Evolutionary conservation across 768 basidiomycete genomes (phyloP).

Genomic region (Sarcodon aspratus): DNA sequence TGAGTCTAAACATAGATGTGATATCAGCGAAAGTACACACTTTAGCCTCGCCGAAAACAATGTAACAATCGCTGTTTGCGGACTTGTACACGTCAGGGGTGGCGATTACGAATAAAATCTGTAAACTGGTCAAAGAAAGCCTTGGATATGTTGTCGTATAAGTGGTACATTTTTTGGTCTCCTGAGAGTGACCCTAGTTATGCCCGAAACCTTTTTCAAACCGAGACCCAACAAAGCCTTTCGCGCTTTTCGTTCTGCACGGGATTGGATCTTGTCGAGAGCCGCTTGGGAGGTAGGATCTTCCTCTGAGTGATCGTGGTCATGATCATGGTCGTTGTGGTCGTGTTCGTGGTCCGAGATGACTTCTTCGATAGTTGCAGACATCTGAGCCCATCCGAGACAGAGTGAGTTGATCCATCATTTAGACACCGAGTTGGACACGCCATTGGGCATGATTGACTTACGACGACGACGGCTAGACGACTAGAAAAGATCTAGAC

Average conservation of each 20-base stretch:
- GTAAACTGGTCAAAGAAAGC: neutral
- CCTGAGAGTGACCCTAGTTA: slow-evolving; percentile 90
- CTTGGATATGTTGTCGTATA: neutral
- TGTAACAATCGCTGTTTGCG: slow-evolving; percentile 94
- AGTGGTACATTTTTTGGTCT: slow-evolving; percentile 79
- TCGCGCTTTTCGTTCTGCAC: slow-evolving; percentile 89
- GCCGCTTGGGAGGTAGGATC: slow-evolving; percentile 78
- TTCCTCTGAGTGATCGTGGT: slow-evolving; percentile 55
- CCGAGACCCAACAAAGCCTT: slow-evolving; percentile 89
- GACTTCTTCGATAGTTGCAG: slow-evolving; percentile 78
- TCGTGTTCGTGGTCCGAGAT: slow-evolving; percentile 52
- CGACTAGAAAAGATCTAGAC: too few relatives aligned
- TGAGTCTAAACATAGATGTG: neutral
- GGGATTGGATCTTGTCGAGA: slow-evolving; percentile 89
- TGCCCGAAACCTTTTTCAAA: slow-evolving; percentile 83
- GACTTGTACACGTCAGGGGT: slow-evolving; percentile 98
- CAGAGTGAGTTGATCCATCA: slow-evolving; percentile 18
- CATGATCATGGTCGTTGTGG: slow-evolving; percentile 33
- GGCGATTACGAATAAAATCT: slow-evolving; percentile 88
- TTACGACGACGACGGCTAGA: too few relatives aligned
- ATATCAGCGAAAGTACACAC: slow-evolving; percentile 20
- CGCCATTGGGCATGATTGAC: too few relatives aligned
- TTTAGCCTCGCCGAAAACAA: slow-evolving; percentile 98
- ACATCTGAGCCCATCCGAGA: slow-evolving; percentile 43
- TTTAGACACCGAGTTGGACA: too few relatives aligned